Conservation (phyloP, 331 rosid species). For the Quercus phellos region DNA sequence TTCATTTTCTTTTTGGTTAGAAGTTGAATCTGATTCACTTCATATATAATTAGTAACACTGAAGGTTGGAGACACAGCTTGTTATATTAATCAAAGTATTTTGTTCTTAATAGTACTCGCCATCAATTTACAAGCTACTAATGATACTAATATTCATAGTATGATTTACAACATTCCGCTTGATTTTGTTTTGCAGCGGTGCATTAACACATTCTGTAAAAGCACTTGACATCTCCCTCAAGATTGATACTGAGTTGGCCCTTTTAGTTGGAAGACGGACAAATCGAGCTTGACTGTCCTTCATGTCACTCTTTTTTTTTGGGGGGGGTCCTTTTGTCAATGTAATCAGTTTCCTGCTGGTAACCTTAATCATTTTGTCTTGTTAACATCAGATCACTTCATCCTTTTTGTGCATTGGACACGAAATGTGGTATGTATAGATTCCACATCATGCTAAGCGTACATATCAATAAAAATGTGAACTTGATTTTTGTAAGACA, state of each 20-base stretch:
- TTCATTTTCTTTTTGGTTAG: background rate
- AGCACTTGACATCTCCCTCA: conserved; percentile 90
- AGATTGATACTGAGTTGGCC: conserved; percentile 89
- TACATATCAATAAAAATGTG: background rate
- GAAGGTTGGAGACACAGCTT: background rate
- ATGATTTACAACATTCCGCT: background rate
- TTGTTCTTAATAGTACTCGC: background rate
- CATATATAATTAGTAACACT: background rate
- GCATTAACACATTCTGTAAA: conserved; percentile 87
- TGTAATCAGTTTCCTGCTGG: background rate
- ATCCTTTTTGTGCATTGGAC: background rate
- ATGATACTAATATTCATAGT: background rate
- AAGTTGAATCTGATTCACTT: background rate
- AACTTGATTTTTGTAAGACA: background rate
- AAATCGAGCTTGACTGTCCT: conserved; percentile 57
- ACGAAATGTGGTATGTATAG: background rate
- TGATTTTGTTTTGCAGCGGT: conserved; percentile 51
- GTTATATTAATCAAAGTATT: background rate
- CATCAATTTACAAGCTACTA: background rate
- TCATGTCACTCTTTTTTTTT: background rate
- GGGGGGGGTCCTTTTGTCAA: background rate
- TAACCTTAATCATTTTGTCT: background rate
- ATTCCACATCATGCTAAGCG: background rate
- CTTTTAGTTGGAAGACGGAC: conserved; percentile 90
- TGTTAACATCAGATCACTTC: background rate